A percentile compares a stretch with the other conserved stretches of the same genome.
Evolutionary conservation across 139 green algal genomes (phyloP).

Genomic region (Chlamydomonas urium): DNA sequence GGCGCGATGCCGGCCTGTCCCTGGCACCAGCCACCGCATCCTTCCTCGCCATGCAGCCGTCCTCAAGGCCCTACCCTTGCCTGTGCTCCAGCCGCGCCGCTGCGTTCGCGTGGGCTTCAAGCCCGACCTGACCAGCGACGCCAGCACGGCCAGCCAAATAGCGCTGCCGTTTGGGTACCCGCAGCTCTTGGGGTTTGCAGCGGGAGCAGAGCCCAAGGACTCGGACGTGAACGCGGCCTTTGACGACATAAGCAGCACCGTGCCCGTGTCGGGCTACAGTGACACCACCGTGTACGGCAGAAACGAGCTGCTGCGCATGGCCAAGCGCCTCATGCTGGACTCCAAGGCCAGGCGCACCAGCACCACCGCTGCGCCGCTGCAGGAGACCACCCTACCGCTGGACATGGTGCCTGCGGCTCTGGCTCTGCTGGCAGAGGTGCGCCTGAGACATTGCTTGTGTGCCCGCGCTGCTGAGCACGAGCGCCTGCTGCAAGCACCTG

Average conservation of each 20-base stretch:
- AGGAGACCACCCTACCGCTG: neutral
- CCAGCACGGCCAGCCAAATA: too few relatives aligned
- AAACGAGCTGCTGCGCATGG: neutral
- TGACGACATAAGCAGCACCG: neutral
- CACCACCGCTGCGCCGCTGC: neutral
- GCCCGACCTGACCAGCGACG: too few relatives aligned
- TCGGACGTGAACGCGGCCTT: neutral
- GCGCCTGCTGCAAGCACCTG: too few relatives aligned
- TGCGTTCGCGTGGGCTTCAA: too few relatives aligned
- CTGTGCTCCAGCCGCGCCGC: too few relatives aligned
- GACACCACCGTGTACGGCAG: neutral
- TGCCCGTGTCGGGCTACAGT: neutral
- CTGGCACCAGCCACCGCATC: too few relatives aligned
- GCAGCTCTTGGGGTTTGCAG: neutral
- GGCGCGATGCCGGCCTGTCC: too few relatives aligned
- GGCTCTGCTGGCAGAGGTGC: neutral
- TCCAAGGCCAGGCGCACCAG: neutral
- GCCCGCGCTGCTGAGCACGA: too few relatives aligned
- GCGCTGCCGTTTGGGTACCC: too few relatives aligned
- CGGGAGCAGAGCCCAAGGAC: neutral
- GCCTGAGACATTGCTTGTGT: too few relatives aligned
- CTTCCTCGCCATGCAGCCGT: too few relatives aligned
- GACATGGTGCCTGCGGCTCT: neutral
- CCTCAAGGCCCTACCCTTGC: too few relatives aligned
- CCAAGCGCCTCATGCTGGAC: neutral